These are phyloP conservation scores for Venturia asperata DNA, from an alignment of 2,329 filamentous ascomycete genomes.

Conservation along the genomic window DNA sequence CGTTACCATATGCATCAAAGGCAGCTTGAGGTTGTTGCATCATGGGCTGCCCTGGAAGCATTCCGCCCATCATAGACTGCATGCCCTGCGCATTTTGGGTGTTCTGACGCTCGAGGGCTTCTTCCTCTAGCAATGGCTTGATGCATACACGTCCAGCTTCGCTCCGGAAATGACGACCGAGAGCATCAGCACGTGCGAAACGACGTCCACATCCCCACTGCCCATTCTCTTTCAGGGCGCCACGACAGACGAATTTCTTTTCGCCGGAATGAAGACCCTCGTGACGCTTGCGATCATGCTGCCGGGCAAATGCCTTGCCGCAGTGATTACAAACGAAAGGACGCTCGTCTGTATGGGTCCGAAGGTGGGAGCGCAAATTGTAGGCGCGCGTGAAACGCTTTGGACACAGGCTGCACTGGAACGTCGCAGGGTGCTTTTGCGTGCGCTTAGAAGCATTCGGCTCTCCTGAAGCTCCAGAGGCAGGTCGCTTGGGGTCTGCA, in stretches of 20 bases:
- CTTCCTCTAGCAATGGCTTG: constrained; percentile 92
- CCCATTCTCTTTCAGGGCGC: constrained; percentile 72
- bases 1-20: constrained; percentile 24
- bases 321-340: constrained; percentile 97
- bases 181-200: constrained; percentile 89
- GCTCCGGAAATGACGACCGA: constrained; percentile 89
- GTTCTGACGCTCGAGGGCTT: constrained; percentile 60
- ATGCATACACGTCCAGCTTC: constrained; percentile 96
- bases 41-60: constrained; percentile 30
- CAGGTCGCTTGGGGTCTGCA: constrained; percentile 78
- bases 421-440: constrained; percentile 95
- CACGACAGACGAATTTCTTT: constrained; percentile 97
- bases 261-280: constrained; percentile 94
- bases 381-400: constrained; percentile 96
- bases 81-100: constrained; percentile 8
- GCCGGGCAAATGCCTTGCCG: constrained; percentile 92
- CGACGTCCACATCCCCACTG: constrained; percentile 90
- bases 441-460: constrained; percentile 59
- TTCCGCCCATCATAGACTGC: constrained; percentile 11
- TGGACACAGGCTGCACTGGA: constrained; percentile 87
- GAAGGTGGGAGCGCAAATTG: constrained; percentile 88
- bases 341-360: constrained; percentile 93
- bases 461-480: constrained; percentile 33
- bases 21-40: constrained; percentile 30
- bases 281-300: constrained; percentile 95